Base-by-base conservation (phyloP, 192 early-diverging fungal genomes). In the Haplosporangium gracile region DNA sequence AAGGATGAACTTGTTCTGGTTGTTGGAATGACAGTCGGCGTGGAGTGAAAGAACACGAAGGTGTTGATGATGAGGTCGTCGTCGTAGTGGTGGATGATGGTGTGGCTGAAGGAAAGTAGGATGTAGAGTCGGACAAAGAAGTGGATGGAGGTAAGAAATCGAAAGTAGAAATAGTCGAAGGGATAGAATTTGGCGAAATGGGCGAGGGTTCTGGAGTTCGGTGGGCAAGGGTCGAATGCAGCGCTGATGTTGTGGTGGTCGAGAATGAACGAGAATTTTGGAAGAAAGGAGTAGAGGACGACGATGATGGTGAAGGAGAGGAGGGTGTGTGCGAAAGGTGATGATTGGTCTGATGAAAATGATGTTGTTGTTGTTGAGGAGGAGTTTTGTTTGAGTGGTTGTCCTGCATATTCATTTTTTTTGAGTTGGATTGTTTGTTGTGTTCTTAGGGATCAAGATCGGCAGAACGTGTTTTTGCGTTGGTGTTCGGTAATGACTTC, bases 21-120 rank as follows among this genome's bases (percentile, higher is more conserved):
- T 51, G 69, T 68, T 74, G 82, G 60, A 68, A 85, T 13, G 74
- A 74, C 18, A 26, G n/a, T 7, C 43, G 36, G 0, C 76, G 74
- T 24, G 20, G 29, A 1, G 78, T 72, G 20, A 74, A 76, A 10
- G 76, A 76, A 40, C 72, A 76, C 22, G 82, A 69, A 2, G 77
- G 75, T 1, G 82, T 77, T 18, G 79, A 32, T 6, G 68, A 53
- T 20, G 60, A 57, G 32, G 72, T 38, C 0, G 51, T 68, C 6
- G 81, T 76, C 1, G 75, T 40, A 71, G 72, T 74, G 36, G 77
- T 42, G 13, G 29, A 65, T 32, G 26, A 32, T 26, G n/a, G 60
- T 29, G 60, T 65, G 32, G 60, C 10, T 10, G 10, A 60, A 10
- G n/a, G 13, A 65, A 15, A 15, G 3, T 32, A 15, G 60, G 29